These are phyloP conservation scores for Camellia granthamiana DNA, from an alignment of 148 eudicot species.

Conservation along the genomic window DNA sequence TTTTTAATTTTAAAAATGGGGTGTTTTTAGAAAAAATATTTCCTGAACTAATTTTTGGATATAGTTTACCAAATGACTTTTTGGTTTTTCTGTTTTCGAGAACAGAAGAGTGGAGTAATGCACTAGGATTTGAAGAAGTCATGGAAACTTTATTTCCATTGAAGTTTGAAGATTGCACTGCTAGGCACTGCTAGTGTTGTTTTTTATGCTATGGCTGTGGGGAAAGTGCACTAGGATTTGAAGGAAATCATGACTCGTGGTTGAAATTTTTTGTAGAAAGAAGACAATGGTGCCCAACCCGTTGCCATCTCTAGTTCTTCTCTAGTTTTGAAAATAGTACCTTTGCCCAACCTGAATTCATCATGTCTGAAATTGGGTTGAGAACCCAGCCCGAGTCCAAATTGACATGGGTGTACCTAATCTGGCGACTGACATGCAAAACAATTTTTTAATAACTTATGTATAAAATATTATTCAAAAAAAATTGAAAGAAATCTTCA, in stretches of 20 bases:
- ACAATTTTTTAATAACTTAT: background rate
- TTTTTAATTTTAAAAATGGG: background rate
- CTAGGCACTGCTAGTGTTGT: background rate
- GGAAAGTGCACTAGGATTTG: background rate
- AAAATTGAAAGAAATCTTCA: background rate
- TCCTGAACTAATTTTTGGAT: too few species aligned
- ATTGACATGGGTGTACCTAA: background rate
- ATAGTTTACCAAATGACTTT: too few species aligned
- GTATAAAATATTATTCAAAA: too few species aligned
- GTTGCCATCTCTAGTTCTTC: background rate
- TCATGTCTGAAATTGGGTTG: background rate
- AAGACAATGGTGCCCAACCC: background rate
- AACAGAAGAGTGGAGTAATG: background rate
- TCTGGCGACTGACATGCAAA: background rate
- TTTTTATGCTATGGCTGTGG: background rate
- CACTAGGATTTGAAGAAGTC: too few species aligned
- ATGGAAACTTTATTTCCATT: background rate
- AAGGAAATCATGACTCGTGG: background rate
- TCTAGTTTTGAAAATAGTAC: background rate
- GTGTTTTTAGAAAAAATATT: background rate
- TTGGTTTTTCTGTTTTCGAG: too few species aligned
- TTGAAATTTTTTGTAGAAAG: background rate
- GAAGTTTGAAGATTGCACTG: background rate
- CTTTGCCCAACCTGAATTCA: background rate
- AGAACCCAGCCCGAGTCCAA: background rate